Conservation (phyloP, 2,329 filamentous ascomycete genomes). For the Pseudonectria buxi region DNA sequence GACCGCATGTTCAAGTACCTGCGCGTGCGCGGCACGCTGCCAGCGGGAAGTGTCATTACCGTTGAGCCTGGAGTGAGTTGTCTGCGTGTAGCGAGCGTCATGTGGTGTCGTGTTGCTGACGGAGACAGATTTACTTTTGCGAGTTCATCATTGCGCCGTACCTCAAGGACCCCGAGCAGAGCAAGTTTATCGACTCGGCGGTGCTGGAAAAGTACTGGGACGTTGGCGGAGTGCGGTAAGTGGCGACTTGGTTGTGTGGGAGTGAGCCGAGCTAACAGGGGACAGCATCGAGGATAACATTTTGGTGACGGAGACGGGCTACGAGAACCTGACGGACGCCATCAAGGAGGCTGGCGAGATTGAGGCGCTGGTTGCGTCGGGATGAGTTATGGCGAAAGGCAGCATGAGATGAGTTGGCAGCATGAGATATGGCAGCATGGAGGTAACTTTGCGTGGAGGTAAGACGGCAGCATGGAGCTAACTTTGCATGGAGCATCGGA, state of each 20-base stretch:
- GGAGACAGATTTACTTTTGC: constrained; percentile 91
- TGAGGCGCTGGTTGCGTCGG: constrained; percentile 34
- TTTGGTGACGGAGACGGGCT: constrained; percentile 61
- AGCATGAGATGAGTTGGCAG: too few species aligned
- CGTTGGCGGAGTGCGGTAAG: constrained; percentile 65
- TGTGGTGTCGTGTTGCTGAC: too few species aligned
- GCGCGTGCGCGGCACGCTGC: constrained; percentile 67
- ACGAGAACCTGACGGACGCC: constrained; percentile 66
- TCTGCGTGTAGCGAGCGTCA: too few species aligned
- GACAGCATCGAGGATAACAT: constrained; percentile 62
- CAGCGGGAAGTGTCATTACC: constrained; percentile 77
- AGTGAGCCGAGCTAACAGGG: constrained; percentile 12
- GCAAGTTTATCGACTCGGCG: constrained; percentile 66
- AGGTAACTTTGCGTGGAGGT: too few species aligned
- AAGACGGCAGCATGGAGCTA: too few species aligned
- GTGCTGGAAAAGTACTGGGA: constrained; percentile 77
- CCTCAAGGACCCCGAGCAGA: constrained; percentile 62
- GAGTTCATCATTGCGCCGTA: constrained; percentile 80
- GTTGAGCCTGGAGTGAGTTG: constrained; percentile 79
- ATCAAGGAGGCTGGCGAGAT: constrained; percentile 61
- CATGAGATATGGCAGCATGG: too few species aligned
- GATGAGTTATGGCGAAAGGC: constrained; percentile 5
- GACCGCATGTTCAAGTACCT: constrained; percentile 86
- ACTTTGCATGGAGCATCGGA: too few species aligned
- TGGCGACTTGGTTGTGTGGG: constrained; percentile 7